Conservation (phyloP, 768 basidiomycete genomes). For the Agaricus blazei region DNA sequence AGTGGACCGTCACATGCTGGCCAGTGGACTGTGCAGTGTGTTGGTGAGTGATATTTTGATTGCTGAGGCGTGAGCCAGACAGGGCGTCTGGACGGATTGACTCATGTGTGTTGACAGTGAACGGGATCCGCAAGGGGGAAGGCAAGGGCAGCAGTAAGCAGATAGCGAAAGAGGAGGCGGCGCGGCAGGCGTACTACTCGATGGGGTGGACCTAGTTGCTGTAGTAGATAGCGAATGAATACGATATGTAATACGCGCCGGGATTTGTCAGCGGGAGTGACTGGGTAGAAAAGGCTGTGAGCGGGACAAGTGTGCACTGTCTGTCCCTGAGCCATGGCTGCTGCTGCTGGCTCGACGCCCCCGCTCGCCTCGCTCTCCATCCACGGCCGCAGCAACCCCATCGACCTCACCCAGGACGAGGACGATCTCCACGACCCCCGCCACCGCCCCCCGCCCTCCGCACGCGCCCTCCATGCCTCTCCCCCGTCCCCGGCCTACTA, state of each 20-base stretch:
- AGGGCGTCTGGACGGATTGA: background rate
- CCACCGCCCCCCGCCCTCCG: conserved; percentile 6
- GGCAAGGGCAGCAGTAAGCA: conserved; percentile 70
- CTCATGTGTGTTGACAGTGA: conserved; percentile 38
- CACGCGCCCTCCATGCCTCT: conserved; percentile 2
- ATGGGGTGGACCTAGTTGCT: conserved; percentile 63
- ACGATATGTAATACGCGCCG: background rate
- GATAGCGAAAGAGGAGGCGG: conserved; percentile 73
- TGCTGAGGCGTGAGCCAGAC: conserved; percentile 4
- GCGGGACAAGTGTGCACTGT: conserved; percentile 6
- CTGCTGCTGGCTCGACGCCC: conserved; percentile 21
- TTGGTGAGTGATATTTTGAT: conserved; percentile 47
- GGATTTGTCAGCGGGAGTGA: conserved; percentile 8
- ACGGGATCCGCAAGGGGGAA: conserved; percentile 62
- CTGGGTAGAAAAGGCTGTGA: conserved; percentile 1
- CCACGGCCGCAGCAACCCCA: conserved; percentile 36
- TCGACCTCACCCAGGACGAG: conserved; percentile 71
- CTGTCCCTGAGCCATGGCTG: conserved; percentile 19
- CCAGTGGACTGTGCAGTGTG: conserved; percentile 60
- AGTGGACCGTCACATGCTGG: conserved; percentile 65
- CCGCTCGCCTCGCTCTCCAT: conserved; percentile 30
- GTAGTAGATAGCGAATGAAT: background rate
- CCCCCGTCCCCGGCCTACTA: background rate
- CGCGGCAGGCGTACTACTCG: conserved; percentile 61
- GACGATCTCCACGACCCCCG: conserved; percentile 39